A percentile compares a stretch with the other conserved stretches of the same genome.
Evolutionary conservation across 768 basidiomycete species (phyloP).

Genomic region (Brasilioporus rufonigricans): DNA sequence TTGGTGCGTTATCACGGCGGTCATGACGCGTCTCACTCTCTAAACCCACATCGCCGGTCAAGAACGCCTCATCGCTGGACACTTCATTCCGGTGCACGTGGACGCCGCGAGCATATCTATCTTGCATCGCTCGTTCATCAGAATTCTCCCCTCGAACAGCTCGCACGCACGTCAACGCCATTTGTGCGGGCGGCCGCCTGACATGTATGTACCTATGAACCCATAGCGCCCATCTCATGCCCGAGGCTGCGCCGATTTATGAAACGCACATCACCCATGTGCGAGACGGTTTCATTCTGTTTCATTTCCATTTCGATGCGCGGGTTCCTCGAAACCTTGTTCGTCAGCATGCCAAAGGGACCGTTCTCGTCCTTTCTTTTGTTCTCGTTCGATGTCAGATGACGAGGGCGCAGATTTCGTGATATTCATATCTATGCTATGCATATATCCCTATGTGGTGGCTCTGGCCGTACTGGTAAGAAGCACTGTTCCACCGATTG

Average conservation of each 20-base stretch:
- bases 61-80: not conserved
- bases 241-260: constrained; percentile 18
- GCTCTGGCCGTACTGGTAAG: not conserved
- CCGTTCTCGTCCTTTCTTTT: not conserved
- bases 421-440: constrained; percentile 14
- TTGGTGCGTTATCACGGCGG: not conserved
- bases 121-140: not conserved
- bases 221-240: constrained; percentile 20
- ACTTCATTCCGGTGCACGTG: constrained; percentile 7
- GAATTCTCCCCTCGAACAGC: not conserved
- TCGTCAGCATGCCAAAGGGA: not conserved
- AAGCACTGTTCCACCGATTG: constrained; percentile 12
- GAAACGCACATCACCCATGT: not conserved
- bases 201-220: not conserved
- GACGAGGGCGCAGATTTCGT: not conserved
- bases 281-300: not conserved
- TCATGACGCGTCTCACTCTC: not conserved
- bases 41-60: constrained; percentile 16
- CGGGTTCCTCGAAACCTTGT: not conserved
- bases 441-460: constrained; percentile 13
- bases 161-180: not conserved
- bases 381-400: not conserved
- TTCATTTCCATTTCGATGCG: not conserved
- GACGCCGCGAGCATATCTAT: constrained; percentile 2
- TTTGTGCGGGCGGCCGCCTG: constrained; percentile 7